phyloP scores from a whole-genome alignment of 176 grass and related monocot species.

The Tillandsia leiboldiana region DNA sequence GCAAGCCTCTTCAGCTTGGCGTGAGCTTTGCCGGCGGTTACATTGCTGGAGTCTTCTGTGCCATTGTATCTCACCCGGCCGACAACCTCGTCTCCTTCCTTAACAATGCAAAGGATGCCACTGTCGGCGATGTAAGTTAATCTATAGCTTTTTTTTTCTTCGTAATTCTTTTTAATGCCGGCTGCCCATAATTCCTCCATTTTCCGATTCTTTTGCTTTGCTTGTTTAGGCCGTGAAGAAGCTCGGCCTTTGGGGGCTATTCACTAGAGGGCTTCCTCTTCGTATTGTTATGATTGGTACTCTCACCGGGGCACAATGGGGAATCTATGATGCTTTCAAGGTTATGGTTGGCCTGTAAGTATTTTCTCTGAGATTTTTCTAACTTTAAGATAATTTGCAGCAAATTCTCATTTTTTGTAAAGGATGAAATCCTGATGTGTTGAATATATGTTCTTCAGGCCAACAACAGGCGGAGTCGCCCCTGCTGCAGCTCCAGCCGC shows the following conservation, averaged over 20 bases:
- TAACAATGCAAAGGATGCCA: conserved; percentile 79
- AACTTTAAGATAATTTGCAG: not conserved
- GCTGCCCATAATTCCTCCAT: not conserved
- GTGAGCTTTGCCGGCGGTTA: conserved; percentile 78
- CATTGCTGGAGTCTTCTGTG: conserved; percentile 71
- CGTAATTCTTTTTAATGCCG: not conserved
- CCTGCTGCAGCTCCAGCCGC: conserved; percentile 25
- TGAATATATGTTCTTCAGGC: conserved; percentile 32
- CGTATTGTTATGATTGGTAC: conserved; percentile 87
- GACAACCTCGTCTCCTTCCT: conserved; percentile 84
- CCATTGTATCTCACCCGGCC: conserved; percentile 61
- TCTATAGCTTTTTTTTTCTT: not conserved
- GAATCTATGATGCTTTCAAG: conserved; percentile 90
- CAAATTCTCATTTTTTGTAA: not conserved
- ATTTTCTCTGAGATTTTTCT: not conserved
- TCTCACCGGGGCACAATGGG: conserved; percentile 69
- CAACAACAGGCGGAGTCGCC: conserved; percentile 62
- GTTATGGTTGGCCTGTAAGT: conserved; percentile 84
- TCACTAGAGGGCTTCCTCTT: conserved; percentile 76
- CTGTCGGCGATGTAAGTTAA: conserved; percentile 53
- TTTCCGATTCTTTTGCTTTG: not conserved
- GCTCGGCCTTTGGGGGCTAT: conserved; percentile 58
- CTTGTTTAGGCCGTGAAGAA: conserved; percentile 63
- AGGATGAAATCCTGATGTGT: not conserved
- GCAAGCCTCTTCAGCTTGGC: conserved; percentile 62